Conservation (phyloP, 768 basidiomycete genomes). For the Clavulina sp. region DNA sequence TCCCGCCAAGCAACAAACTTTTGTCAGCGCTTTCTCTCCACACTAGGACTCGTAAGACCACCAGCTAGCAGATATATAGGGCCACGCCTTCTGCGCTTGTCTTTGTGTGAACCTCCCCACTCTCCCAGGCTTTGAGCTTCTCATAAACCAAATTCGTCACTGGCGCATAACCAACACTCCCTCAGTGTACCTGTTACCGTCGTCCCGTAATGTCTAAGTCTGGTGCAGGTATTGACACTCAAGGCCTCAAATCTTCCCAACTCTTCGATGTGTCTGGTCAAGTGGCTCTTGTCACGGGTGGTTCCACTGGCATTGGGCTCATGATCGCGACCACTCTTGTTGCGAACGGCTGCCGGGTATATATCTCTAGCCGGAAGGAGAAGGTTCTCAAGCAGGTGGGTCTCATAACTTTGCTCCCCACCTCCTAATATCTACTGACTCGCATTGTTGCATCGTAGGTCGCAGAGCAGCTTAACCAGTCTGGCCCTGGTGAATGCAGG, state of each 20-base stretch:
- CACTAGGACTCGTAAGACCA: no score
- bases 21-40: no score
- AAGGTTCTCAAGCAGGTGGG: slow-evolving; percentile 54
- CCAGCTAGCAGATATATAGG: no score
- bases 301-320: slow-evolving; percentile 66
- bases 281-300: slow-evolving; percentile 67
- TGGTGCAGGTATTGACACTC: no score
- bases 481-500: slow-evolving; percentile 41
- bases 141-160: no score
- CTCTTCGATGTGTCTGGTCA: slow-evolving; percentile 54
- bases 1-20: no score
- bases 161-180: no score
- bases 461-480: slow-evolving; percentile 40
- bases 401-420: not conserved
- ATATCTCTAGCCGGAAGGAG: slow-evolving; percentile 78
- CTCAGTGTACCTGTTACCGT: no score
- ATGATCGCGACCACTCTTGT: slow-evolving; percentile 73
- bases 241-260: slow-evolving; percentile 36
- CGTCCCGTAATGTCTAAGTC: no score
- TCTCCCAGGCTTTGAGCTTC: no score
- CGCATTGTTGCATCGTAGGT: slow-evolving; percentile 22
- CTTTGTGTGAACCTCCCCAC: no score
- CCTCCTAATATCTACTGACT: not conserved
- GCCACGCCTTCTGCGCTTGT: no score
- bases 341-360: slow-evolving; percentile 75